Evolutionary conservation across 2,329 filamentous ascomycete species (phyloP).

Genomic region (Aspergillus pseudoglaucus): DNA sequence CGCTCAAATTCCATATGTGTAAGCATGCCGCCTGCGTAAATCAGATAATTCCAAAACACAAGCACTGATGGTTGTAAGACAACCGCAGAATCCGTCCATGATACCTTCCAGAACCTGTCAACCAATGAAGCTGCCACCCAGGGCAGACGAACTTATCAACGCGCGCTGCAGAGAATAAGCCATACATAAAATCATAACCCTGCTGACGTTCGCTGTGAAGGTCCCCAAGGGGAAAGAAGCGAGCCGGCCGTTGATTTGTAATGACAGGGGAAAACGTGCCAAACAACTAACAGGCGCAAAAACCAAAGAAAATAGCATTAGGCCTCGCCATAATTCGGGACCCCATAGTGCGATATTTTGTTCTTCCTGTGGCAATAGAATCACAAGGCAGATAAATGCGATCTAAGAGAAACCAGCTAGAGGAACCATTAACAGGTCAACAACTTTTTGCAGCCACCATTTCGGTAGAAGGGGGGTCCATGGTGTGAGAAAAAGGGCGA

Average conservation of each 20-base stretch:
- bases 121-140: constrained; percentile 41
- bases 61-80: constrained; percentile 58
- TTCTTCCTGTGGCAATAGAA: constrained; percentile 53
- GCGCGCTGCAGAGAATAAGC: constrained; percentile 68
- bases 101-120: constrained; percentile 61
- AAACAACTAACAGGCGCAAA: constrained; percentile 74
- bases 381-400: constrained; percentile 53
- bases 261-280: constrained; percentile 61
- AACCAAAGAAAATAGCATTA: constrained; percentile 64
- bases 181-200: constrained; percentile 66
- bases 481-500: constrained; percentile 56
- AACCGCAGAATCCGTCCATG: constrained; percentile 60
- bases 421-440: constrained; percentile 39
- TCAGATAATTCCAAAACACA: constrained; percentile 54
- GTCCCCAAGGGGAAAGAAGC: constrained; percentile 72
- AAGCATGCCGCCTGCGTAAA: constrained; percentile 51
- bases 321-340: constrained; percentile 61
- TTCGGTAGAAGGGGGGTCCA: constrained; percentile 55
- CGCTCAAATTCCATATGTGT: constrained; percentile 61
- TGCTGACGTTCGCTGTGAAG: constrained; percentile 68
- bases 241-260: constrained; percentile 58
- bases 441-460: constrained; percentile 41
- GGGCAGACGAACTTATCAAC: constrained; percentile 26
- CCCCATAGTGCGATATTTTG: constrained; percentile 22
- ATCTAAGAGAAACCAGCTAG: constrained; percentile 67